Evolutionary conservation across 2,329 filamentous ascomycete genomes (phyloP).

Genomic region (Fusarium begoniae): DNA sequence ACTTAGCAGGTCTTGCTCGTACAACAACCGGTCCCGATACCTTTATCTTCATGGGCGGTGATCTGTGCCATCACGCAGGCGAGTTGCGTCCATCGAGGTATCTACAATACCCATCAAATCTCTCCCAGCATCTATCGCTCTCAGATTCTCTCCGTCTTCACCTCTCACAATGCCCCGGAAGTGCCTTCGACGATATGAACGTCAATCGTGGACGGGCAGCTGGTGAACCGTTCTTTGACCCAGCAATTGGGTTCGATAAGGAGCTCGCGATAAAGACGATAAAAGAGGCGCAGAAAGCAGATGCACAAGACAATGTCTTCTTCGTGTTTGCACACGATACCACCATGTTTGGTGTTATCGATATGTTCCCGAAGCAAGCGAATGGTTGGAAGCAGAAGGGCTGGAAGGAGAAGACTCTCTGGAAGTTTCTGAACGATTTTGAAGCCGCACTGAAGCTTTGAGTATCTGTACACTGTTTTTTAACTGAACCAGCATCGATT

Average conservation of each 20-base stretch:
- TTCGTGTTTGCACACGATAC: slow-evolving; percentile 6
- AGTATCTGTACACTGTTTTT: background rate
- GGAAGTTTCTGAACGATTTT: slow-evolving; percentile 14
- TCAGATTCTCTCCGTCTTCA: slow-evolving; percentile 1
- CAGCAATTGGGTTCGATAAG: background rate
- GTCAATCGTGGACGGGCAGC: background rate
- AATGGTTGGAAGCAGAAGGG: slow-evolving; percentile 15
- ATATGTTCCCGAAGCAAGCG: background rate
- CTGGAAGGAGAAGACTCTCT: slow-evolving; percentile 3
- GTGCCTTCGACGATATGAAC: background rate
- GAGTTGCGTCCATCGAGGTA: slow-evolving; percentile 14
- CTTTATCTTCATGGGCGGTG: slow-evolving; percentile 15
- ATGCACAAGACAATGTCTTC: slow-evolving; percentile 12
- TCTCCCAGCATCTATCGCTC: background rate
- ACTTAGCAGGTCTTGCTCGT: slow-evolving; percentile 19
- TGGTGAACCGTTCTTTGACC: slow-evolving; percentile 5
- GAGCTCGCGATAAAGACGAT: background rate
- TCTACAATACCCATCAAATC: background rate
- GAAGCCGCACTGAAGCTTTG: background rate
- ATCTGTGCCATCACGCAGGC: slow-evolving; percentile 11
- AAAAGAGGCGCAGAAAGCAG: background rate
- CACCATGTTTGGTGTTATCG: background rate
- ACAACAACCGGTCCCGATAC: background rate
- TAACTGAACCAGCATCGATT: too few species aligned
- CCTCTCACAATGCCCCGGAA: slow-evolving; percentile 1